These are phyloP conservation scores for Toxicodendron radicans DNA, from an alignment of 345 rosid genomes.

Conservation along the genomic window DNA sequence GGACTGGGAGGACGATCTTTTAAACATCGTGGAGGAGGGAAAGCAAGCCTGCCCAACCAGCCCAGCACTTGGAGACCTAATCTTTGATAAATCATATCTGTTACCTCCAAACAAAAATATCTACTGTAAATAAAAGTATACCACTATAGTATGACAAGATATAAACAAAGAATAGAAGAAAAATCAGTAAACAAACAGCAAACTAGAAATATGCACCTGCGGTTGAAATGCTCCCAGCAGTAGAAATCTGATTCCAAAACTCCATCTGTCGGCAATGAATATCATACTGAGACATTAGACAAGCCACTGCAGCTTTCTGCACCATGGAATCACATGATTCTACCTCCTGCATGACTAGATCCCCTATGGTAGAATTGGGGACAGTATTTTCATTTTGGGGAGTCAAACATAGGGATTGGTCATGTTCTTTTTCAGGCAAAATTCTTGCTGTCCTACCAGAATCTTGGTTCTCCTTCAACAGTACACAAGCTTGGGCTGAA, in stretches of 20 bases:
- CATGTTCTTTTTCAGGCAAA: background rate
- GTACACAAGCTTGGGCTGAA: background rate
- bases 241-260: conserved; percentile 8
- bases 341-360: conserved; percentile 1
- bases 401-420: background rate
- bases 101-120: background rate
- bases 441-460: background rate
- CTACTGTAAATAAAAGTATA: background rate
- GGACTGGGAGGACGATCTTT: background rate
- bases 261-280: background rate
- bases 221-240: background rate
- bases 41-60: conserved; percentile 32
- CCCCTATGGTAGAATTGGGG: background rate
- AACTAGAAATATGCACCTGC: conserved; percentile 11
- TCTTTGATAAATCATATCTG: background rate
- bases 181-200: background rate
- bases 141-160: background rate
- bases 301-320: background rate
- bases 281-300: background rate
- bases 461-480: background rate
- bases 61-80: conserved; percentile 16
- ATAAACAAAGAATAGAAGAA: background rate
- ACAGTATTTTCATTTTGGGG: background rate
- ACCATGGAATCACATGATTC: background rate
- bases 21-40: conserved; percentile 17